phyloP scores from a whole-genome alignment of 2,329 filamentous ascomycete genomes.

The Scedosporium dehoogii region DNA sequence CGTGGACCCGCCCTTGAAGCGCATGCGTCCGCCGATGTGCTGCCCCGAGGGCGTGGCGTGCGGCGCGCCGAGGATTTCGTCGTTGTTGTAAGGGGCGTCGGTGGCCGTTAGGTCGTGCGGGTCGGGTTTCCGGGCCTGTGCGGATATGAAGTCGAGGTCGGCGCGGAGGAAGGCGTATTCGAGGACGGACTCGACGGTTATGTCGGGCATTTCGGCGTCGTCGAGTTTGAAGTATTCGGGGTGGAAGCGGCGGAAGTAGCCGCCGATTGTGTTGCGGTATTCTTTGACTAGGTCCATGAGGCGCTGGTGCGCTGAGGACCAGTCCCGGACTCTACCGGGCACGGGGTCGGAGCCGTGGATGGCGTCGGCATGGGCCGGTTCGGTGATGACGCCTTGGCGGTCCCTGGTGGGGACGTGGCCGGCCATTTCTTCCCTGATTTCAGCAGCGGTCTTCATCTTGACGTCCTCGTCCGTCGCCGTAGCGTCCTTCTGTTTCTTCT shows the following conservation, averaged over 20 bases:
- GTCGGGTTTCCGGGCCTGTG: constrained; percentile 75
- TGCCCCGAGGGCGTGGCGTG: constrained; percentile 42
- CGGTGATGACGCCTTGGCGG: constrained; percentile 22
- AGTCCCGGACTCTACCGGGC: constrained; percentile 40
- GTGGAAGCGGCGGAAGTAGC: constrained; percentile 87
- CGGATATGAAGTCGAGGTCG: constrained; percentile 87
- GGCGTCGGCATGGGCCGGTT: constrained; percentile 25
- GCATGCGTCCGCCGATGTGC: constrained; percentile 61
- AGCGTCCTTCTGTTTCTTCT: constrained; percentile 20
- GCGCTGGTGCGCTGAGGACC: constrained; percentile 42
- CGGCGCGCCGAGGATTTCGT: constrained; percentile 66
- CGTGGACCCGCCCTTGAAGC: constrained; percentile 91
- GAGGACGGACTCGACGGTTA: constrained; percentile 67
- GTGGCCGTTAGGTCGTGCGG: constrained; percentile 58
- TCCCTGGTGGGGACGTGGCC: constrained; percentile 21
- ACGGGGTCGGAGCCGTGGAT: constrained; percentile 31
- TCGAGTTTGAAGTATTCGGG: constrained; percentile 45
- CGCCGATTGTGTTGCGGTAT: constrained; percentile 80
- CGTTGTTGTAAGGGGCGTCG: constrained; percentile 72
- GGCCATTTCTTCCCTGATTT: constrained; percentile 28
- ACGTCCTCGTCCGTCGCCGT: constrained; percentile 18
- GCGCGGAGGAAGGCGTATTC: constrained; percentile 90
- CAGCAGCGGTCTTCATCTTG: constrained; percentile 39
- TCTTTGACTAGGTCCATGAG: constrained; percentile 62
- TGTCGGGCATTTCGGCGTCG: constrained; percentile 21